A percentile compares a stretch with the other conserved stretches of the same genome.
phyloP scores from a whole-genome alignment of 2,329 filamentous ascomycete genomes.

The Aspergillus nomiae region DNA sequence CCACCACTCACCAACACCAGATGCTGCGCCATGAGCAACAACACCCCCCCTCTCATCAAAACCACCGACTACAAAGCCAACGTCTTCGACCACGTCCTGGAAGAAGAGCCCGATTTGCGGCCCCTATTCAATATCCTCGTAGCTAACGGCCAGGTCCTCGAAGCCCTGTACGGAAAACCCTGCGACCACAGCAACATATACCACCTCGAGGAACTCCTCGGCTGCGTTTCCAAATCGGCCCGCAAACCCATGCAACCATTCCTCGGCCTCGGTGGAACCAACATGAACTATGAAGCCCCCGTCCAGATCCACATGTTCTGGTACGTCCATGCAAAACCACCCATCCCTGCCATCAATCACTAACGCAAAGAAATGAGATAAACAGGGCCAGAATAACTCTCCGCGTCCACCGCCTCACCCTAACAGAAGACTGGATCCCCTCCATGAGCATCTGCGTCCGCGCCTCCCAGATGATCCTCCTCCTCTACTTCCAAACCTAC shows the following conservation, averaged over 20 bases:
- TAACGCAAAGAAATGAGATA: neutral
- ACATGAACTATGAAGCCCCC: neutral
- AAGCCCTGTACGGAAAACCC: neutral
- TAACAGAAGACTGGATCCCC: constrained; percentile 1
- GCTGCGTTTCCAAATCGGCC: constrained; percentile 1
- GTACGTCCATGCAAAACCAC: neutral
- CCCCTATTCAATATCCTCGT: neutral
- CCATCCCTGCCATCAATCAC: neutral
- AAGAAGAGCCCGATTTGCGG: neutral
- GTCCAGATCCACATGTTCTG: constrained; percentile 3
- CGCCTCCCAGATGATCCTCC: constrained; percentile 3
- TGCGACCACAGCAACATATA: constrained; percentile 1
- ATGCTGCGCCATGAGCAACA: constrained; percentile 1
- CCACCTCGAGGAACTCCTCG: constrained; percentile 1
- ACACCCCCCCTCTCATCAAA: neutral
- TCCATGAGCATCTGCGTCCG: constrained; percentile 5
- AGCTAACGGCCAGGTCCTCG: neutral
- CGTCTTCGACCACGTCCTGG: neutral
- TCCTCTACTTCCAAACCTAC: constrained; percentile 2
- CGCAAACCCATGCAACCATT: constrained; percentile 2
- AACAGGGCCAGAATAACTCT: constrained; percentile 2
- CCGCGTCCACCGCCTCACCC: neutral
- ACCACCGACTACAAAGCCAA: neutral
- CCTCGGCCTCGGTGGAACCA: neutral
- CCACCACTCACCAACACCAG: neutral